These are phyloP conservation scores for Talaromyces sp. DNA, from an alignment of 2,329 filamentous ascomycete genomes.

Conservation along the genomic window DNA sequence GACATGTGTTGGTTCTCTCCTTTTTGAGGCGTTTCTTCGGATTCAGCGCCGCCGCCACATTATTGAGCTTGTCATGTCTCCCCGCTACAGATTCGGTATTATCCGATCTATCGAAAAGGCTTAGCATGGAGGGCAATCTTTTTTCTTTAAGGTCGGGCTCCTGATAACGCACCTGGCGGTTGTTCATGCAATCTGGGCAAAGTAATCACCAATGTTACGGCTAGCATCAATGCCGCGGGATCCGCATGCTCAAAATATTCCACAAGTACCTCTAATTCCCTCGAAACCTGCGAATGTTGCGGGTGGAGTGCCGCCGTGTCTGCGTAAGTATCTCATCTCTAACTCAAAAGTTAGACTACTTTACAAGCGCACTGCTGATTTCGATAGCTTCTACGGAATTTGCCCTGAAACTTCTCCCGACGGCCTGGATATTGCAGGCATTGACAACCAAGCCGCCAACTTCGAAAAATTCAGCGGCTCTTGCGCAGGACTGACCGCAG, in stretches of 20 bases:
- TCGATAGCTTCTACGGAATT: constrained; percentile 26
- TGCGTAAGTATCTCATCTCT: constrained; percentile 25
- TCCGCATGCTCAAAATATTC: background rate
- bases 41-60: background rate
- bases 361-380: background rate
- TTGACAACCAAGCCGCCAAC: background rate
- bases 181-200: constrained; percentile 40
- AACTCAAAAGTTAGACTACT: background rate
- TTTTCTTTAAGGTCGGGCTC: constrained; percentile 17
- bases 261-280: constrained; percentile 22
- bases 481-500: constrained; percentile 21
- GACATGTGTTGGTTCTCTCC: background rate
- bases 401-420: constrained; percentile 32
- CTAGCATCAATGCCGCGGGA: background rate
- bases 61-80: background rate
- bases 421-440: background rate
- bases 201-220: constrained; percentile 25
- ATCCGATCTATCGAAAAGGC: background rate
- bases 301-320: constrained; percentile 35
- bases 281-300: constrained; percentile 35
- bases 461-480: constrained; percentile 8
- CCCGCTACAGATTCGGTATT: background rate
- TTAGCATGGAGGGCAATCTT: background rate
- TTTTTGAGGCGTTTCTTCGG: background rate
- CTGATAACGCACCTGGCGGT: constrained; percentile 31